Conservation (phyloP, 1,284 basidiomycete species). For the Porodaedalea pini region DNA sequence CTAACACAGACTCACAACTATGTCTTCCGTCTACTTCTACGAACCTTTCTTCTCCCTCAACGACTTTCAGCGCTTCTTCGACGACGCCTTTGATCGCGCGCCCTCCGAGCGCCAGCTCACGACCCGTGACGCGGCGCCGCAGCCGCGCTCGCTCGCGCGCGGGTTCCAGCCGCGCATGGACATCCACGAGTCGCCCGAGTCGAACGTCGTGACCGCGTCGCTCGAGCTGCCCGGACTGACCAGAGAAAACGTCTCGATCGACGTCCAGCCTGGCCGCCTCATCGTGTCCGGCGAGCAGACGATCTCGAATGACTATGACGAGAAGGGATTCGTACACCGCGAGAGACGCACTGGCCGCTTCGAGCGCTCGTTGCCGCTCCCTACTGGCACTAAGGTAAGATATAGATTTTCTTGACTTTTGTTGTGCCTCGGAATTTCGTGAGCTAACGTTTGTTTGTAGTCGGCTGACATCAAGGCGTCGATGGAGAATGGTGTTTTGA, state of each 20-base stretch:
- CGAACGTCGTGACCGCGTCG: constrained; percentile 43
- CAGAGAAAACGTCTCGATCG: constrained; percentile 41
- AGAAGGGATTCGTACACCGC: constrained; percentile 45
- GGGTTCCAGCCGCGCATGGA: constrained; percentile 39
- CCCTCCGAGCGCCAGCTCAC: constrained; percentile 13
- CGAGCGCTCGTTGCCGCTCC: constrained; percentile 6
- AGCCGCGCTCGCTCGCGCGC: constrained; percentile 1
- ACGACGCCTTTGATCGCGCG: constrained; percentile 37
- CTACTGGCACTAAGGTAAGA: constrained; percentile 10
- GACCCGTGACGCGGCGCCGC: constrained; percentile 9
- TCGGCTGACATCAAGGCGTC: constrained; percentile 25
- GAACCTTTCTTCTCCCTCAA: constrained; percentile 42
- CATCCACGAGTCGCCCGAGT: constrained; percentile 35
- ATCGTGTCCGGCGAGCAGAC: constrained; percentile 44
- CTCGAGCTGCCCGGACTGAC: constrained; percentile 50
- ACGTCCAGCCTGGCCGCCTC: constrained; percentile 41
- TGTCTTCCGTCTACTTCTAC: constrained; percentile 41
- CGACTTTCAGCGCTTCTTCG: constrained; percentile 48
- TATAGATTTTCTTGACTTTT: not conserved
- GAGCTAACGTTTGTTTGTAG: constrained; percentile 11
- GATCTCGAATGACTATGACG: constrained; percentile 33
- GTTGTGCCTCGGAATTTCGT: not conserved
- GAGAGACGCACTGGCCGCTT: constrained; percentile 42
- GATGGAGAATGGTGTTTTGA: constrained; percentile 27
- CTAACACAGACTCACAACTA: constrained; percentile 21